A percentile compares a stretch with the other conserved stretches of the same genome.
phyloP scores from a whole-genome alignment of 1,284 basidiomycete genomes.

The Pholiota adiposa region DNA sequence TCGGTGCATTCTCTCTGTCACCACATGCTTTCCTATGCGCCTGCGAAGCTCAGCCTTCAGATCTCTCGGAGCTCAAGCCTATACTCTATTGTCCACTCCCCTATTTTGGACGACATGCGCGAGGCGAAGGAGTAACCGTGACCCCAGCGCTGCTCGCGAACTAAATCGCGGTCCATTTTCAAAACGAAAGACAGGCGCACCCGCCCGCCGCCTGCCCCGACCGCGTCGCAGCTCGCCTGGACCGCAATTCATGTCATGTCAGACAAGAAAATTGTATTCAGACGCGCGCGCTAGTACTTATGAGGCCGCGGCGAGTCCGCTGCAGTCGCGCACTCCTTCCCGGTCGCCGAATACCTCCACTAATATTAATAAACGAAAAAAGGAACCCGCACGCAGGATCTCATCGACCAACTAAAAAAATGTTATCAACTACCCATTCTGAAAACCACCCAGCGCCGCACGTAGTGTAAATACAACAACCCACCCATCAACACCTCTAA shows the following conservation, averaged over 20 bases:
- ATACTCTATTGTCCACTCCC: conserved; percentile 7
- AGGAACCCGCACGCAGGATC: neutral
- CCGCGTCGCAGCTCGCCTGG: conserved; percentile 6
- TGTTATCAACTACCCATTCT: neutral
- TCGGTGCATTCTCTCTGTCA: conserved; percentile 14
- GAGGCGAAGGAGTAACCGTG: neutral
- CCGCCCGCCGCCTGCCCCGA: conserved; percentile 1
- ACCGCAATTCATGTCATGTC: conserved; percentile 20
- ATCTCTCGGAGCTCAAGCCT: conserved; percentile 17
- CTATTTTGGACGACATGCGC: neutral
- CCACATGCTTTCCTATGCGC: conserved; percentile 2
- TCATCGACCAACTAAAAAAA: neutral
- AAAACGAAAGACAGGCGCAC: neutral
- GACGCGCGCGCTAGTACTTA: conserved; percentile 12
- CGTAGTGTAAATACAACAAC: neutral
- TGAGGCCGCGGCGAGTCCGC: conserved; percentile 3
- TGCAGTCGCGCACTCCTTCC: conserved; percentile 2
- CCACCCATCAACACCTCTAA: neutral
- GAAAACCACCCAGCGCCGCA: neutral
- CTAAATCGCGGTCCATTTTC: neutral
- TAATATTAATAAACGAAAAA: neutral
- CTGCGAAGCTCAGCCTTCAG: conserved; percentile 21
- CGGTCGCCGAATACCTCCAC: neutral
- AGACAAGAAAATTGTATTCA: conserved; percentile 1
- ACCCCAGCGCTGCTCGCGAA: neutral